phyloP scores from a whole-genome alignment of 108 stramenopile genomes.

The Stephanodiscus triporus region DNA sequence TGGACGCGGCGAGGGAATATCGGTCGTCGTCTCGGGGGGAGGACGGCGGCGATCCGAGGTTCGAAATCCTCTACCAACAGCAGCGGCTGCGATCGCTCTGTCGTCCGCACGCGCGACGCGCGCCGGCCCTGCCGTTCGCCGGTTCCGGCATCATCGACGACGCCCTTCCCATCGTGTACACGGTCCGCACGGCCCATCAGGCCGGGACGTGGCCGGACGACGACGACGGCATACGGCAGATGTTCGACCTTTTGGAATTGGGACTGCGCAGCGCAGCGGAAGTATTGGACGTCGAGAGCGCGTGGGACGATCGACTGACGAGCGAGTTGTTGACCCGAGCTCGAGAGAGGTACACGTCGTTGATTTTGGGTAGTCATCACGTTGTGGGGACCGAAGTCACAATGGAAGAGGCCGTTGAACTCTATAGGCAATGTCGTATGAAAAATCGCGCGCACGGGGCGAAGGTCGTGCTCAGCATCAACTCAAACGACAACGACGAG shows the following conservation, averaged over 20 bases:
- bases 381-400: slow-evolving; percentile 80
- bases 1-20: slow-evolving; percentile 51
- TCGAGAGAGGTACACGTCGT: slow-evolving; percentile 73
- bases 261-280: slow-evolving; percentile 94
- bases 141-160: slow-evolving; percentile 66
- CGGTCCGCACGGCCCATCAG: slow-evolving; percentile 91
- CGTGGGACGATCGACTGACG: slow-evolving; percentile 77
- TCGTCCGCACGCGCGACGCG: slow-evolving; percentile 60
- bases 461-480: slow-evolving; percentile 87
- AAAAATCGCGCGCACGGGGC: slow-evolving; percentile 89
- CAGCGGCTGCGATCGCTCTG: slow-evolving; percentile 73
- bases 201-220: slow-evolving; percentile 96
- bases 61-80: slow-evolving; percentile 80
- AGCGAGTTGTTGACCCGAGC: slow-evolving; percentile 62
- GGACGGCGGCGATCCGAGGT: slow-evolving; percentile 63
- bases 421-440: slow-evolving; percentile 88
- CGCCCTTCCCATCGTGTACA: slow-evolving; percentile 93
- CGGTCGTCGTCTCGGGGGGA: not conserved
- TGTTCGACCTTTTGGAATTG: slow-evolving; percentile 81
- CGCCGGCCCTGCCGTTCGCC: slow-evolving; percentile 80
- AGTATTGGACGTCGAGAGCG: slow-evolving; percentile 95
- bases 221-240: slow-evolving; percentile 72
- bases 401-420: slow-evolving; percentile 65
- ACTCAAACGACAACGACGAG: slow-evolving; percentile 65
- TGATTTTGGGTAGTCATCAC: slow-evolving; percentile 92